Percentiles rank a stretch among this genome's conserved stretches.
phyloP scores from a whole-genome alignment of 75 land plant genomes.

The Cupressus sempervirens region DNA sequence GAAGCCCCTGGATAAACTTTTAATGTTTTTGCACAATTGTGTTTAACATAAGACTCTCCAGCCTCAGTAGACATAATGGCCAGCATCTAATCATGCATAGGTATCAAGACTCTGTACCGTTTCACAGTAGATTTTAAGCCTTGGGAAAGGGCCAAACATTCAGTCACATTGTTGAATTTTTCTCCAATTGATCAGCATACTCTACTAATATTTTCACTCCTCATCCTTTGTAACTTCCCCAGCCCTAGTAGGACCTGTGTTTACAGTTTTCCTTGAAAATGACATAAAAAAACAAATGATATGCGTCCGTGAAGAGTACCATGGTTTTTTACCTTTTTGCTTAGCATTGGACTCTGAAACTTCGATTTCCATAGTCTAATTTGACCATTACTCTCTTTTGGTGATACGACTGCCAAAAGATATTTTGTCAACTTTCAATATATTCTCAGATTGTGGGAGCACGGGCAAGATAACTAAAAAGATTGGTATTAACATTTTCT shows the following conservation, averaged over 20 bases:
- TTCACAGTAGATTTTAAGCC: not conserved
- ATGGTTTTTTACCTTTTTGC: not conserved
- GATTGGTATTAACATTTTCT: not conserved
- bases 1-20: not conserved
- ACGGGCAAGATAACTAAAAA: not conserved
- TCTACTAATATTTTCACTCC: not conserved
- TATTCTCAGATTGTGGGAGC: not conserved
- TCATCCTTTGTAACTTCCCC: not conserved
- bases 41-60: not conserved
- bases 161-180: not conserved
- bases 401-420: not conserved
- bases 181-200: not conserved
- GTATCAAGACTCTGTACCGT: not conserved
- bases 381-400: not conserved
- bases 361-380: too few species aligned
- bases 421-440: not conserved
- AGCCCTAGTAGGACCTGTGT: not conserved
- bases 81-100: not conserved
- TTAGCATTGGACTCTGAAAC: too few species aligned
- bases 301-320: not conserved
- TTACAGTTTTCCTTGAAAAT: not conserved
- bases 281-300: not conserved
- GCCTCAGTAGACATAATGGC: not conserved
- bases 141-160: not conserved
- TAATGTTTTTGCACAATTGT: not conserved